Conservation (phyloP, 352 stramenopile species). For the Phytophthora ohioensis region DNA sequence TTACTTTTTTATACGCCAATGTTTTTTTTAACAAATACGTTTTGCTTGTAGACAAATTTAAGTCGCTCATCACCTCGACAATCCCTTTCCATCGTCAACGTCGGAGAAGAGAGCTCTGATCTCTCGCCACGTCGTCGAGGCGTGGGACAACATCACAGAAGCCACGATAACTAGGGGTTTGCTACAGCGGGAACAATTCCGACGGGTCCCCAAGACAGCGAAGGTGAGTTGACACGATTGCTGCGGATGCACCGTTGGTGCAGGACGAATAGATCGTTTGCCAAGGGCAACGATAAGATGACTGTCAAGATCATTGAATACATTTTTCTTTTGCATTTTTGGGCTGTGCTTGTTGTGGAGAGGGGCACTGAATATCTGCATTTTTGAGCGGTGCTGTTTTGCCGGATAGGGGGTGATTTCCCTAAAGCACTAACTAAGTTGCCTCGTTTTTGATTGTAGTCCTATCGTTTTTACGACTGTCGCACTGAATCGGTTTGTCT, state of each 20-base stretch:
- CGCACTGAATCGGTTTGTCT: slow-evolving; percentile 2
- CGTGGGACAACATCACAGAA: slow-evolving; percentile 3
- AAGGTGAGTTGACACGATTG: not conserved
- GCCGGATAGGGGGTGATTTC: not conserved
- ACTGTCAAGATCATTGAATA: not conserved
- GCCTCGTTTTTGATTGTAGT: not conserved
- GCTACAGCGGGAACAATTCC: not conserved
- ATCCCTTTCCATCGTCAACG: slow-evolving; percentile 8
- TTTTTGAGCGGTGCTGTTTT: not conserved
- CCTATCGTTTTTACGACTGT: slow-evolving; percentile 3
- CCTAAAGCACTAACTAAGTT: not conserved
- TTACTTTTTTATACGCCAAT: not conserved
- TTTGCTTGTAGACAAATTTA: slow-evolving; percentile 8
- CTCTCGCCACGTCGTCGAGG: slow-evolving; percentile 5
- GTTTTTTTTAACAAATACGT: slow-evolving; percentile 5
- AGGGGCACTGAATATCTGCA: not conserved
- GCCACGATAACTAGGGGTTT: not conserved
- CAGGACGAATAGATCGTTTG: not conserved
- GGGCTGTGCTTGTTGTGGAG: no score
- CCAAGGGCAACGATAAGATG: not conserved
- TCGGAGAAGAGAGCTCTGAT: slow-evolving; percentile 11
- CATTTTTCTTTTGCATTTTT: not conserved
- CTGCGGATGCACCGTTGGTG: not conserved
- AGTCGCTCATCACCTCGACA: slow-evolving; percentile 13
- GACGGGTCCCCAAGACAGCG: not conserved